phyloP scores from a whole-genome alignment of 345 rosid genomes.

The Ricinus communis region DNA sequence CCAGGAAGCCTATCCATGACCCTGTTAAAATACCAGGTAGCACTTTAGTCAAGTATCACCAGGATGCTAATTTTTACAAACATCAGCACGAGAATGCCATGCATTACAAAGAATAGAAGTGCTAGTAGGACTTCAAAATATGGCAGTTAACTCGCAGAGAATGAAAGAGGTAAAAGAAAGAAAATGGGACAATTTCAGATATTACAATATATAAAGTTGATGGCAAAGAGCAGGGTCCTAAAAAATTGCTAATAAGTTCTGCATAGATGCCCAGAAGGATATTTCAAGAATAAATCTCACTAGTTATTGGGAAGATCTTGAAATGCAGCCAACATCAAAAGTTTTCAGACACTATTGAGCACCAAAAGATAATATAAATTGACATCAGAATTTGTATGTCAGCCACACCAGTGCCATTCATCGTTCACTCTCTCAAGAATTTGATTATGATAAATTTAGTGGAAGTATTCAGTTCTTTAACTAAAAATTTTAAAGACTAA shows the following conservation, averaged over 20 bases:
- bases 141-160: not conserved
- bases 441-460: not conserved
- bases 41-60: too few relatives aligned
- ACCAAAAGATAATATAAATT: not conserved
- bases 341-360: not conserved
- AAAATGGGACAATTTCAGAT: not conserved
- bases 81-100: not conserved
- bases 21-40: conserved; percentile 40
- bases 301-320: not conserved
- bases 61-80: too few relatives aligned
- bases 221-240: not conserved
- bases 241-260: not conserved
- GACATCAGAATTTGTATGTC: not conserved
- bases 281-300: not conserved
- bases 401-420: not conserved
- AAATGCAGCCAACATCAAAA: not conserved
- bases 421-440: not conserved
- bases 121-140: not conserved
- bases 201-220: not conserved
- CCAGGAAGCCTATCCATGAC: conserved; percentile 92
- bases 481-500: not conserved
- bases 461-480: not conserved
- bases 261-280: not conserved
- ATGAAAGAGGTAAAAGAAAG: not conserved
- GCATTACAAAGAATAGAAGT: not conserved